These are phyloP conservation scores for Trichoderma polysporum DNA, from an alignment of 2,329 filamentous ascomycete species.

Conservation along the genomic window DNA sequence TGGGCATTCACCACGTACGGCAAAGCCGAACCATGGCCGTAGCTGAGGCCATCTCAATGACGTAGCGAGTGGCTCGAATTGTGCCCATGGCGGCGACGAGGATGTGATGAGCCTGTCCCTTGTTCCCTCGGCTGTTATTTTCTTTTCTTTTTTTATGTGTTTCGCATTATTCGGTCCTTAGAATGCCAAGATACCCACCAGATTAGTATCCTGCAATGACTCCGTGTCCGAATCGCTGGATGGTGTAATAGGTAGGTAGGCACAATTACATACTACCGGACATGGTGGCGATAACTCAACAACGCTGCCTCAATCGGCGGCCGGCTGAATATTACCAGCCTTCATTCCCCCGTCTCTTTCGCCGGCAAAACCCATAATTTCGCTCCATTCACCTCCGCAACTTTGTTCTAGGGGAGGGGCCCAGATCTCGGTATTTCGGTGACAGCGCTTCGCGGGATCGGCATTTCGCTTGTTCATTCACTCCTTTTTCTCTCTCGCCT, in stretches of 20 bases:
- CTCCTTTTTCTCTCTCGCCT: background rate
- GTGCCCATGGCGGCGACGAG: background rate
- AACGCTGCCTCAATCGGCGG: background rate
- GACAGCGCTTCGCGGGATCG: background rate
- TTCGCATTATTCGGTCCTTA: background rate
- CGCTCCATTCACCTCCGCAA: background rate
- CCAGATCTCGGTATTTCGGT: slow-evolving; percentile 1
- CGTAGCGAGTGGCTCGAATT: background rate
- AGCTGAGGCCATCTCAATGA: background rate
- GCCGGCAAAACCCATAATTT: background rate
- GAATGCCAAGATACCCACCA: too few species aligned
- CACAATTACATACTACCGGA: background rate
- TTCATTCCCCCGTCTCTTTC: background rate
- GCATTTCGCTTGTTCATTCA: background rate
- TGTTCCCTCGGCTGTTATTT: background rate
- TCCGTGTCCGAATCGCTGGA: background rate
- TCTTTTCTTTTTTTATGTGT: background rate
- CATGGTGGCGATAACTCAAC: background rate
- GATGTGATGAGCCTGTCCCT: background rate
- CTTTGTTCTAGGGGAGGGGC: background rate
- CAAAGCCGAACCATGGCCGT: background rate
- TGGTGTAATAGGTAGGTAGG: background rate
- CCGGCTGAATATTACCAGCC: background rate
- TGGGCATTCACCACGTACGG: background rate
- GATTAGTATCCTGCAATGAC: background rate